Evolutionary conservation across 148 eudicot species (phyloP).

Genomic region (Hydrangea macrophylla): DNA sequence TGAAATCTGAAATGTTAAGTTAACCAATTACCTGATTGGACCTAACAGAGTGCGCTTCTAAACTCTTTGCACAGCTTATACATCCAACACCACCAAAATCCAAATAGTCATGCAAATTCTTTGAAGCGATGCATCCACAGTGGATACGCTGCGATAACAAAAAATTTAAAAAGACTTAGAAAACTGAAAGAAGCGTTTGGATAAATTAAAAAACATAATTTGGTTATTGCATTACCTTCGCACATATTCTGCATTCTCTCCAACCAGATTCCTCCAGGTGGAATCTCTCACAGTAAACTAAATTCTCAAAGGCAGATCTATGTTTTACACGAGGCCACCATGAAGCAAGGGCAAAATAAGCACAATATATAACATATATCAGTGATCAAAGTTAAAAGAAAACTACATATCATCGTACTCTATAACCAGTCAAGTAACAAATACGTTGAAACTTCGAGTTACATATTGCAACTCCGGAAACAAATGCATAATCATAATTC

Average conservation of each 20-base stretch:
- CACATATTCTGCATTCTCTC: conserved; percentile 81
- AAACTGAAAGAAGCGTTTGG: neutral
- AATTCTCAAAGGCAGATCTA: conserved; percentile 69
- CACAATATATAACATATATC: neutral
- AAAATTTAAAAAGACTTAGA: conserved; percentile 12
- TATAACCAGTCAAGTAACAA: too few relatives aligned
- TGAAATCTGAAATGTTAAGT: conserved; percentile 4
- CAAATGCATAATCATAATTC: too few relatives aligned
- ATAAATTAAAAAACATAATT: neutral
- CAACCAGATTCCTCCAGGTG: conserved; percentile 79
- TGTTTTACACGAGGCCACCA: conserved; percentile 11
- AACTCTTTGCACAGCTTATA: conserved; percentile 50
- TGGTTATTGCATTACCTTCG: conserved; percentile 43
- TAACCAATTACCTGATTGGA: conserved; percentile 31
- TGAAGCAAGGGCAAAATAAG: conserved; percentile 1
- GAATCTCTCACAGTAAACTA: conserved; percentile 60
- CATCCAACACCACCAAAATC: conserved; percentile 87
- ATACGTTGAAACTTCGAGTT: neutral
- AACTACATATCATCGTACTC: too few relatives aligned
- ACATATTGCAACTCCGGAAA: neutral
- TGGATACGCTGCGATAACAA: conserved; percentile 61
- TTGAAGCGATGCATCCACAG: conserved; percentile 93
- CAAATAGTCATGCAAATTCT: conserved; percentile 54
- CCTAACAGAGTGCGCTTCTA: conserved; percentile 40
- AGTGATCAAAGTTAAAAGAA: too few relatives aligned